Evolutionary conservation across 495 filamentous ascomycete genomes (phyloP).

Genomic region (Xylaria venustula): DNA sequence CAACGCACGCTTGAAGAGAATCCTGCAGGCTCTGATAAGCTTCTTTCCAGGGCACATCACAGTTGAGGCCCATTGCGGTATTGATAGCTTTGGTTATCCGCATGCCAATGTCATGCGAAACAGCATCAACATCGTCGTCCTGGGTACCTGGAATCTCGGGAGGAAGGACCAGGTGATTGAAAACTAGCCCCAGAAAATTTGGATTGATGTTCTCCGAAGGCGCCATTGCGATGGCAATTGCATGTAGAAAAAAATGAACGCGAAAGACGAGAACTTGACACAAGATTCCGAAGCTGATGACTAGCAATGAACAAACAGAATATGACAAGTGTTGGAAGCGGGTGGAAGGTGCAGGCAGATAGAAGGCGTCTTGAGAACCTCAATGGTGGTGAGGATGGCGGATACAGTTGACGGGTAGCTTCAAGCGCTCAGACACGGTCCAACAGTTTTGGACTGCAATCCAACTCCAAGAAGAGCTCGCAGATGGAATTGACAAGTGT

Average conservation of each 20-base stretch:
- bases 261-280: too few species aligned
- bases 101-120: constrained; percentile 36
- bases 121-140: constrained; percentile 35
- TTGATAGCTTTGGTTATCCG: constrained; percentile 36
- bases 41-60: constrained; percentile 15
- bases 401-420: not conserved
- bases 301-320: not conserved
- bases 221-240: not conserved
- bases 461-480: not conserved
- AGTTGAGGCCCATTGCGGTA: constrained; percentile 20
- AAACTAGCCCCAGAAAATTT: constrained; percentile 25
- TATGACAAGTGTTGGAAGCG: not conserved
- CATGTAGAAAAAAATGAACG: not conserved
- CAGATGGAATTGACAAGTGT: not conserved
- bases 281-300: too few species aligned
- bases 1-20: constrained; percentile 32
- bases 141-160: constrained; percentile 42
- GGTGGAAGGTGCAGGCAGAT: too few species aligned
- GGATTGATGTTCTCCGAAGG: not conserved
- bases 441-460: not conserved
- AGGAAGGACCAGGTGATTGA: constrained; percentile 49
- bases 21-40: constrained; percentile 31
- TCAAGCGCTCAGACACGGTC: not conserved
- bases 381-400: not conserved
- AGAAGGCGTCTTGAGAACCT: too few species aligned